Evolutionary conservation across 2,329 filamentous ascomycete genomes (phyloP).

Genomic region (Orbilia javanica): DNA sequence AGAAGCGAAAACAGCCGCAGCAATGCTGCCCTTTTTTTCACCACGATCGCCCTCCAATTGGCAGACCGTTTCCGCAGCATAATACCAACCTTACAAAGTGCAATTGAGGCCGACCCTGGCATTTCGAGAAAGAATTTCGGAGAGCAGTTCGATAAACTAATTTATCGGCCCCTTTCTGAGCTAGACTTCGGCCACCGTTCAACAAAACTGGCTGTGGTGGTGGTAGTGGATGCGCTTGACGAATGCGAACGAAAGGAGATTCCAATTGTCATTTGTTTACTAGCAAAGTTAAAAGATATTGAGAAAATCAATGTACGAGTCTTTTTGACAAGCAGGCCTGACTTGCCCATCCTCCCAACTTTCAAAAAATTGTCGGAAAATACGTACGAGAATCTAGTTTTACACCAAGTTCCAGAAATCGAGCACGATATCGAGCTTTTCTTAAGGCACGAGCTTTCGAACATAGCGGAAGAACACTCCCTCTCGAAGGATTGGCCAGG

Average conservation of each 20-base stretch:
- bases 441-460: slow-evolving; percentile 51
- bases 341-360: slow-evolving; percentile 56
- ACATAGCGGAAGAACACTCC: slow-evolving; percentile 29
- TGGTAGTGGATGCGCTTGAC: slow-evolving; percentile 63
- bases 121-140: no score
- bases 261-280: slow-evolving; percentile 47
- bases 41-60: neutral
- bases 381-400: slow-evolving; percentile 29
- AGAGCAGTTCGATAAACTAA: no score
- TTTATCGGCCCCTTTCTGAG: slow-evolving; percentile 61
- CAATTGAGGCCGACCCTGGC: no score
- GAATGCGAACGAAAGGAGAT: slow-evolving; percentile 61
- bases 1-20: slow-evolving; percentile 61
- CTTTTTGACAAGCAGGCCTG: slow-evolving; percentile 61
- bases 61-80: neutral
- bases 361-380: slow-evolving; percentile 49
- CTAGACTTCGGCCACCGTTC: neutral
- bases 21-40: neutral
- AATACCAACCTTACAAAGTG: no score
- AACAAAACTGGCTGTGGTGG: neutral
- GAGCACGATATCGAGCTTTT: slow-evolving; percentile 61
- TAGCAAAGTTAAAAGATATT: slow-evolving; percentile 32
- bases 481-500: slow-evolving; percentile 51
- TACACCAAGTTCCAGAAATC: slow-evolving; percentile 52
- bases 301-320: slow-evolving; percentile 39